These are phyloP conservation scores for Entamoeba invadens DNA, from an alignment of 208 protist genomes.

Conservation along the genomic window DNA sequence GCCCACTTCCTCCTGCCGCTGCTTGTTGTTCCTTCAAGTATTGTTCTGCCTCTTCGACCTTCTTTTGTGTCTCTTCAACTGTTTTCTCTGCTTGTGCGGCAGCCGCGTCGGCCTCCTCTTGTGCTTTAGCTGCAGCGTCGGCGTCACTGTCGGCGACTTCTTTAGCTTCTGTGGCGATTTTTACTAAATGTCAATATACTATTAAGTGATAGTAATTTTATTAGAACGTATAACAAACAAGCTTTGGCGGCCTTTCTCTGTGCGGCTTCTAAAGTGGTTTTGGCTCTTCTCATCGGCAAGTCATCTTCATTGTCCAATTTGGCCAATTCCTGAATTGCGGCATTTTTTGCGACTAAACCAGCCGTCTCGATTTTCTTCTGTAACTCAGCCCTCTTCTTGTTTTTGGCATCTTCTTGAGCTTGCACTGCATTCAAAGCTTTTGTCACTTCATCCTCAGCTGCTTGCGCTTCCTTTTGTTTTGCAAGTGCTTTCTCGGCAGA, in stretches of 20 bases:
- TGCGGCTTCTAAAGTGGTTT: conserved; percentile 25
- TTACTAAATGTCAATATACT: too few relatives aligned
- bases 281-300: conserved; percentile 23
- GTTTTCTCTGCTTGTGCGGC: conserved; percentile 8
- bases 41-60: not conserved
- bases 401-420: conserved; percentile 20
- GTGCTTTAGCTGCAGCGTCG: not conserved
- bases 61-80: not conserved
- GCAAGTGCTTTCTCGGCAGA: not conserved
- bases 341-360: conserved; percentile 24
- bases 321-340: conserved; percentile 23
- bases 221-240: too few relatives aligned
- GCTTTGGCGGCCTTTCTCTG: conserved; percentile 31
- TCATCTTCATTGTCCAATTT: conserved; percentile 24
- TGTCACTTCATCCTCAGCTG: not conserved
- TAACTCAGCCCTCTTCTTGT: conserved; percentile 19
- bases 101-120: conserved; percentile 5
- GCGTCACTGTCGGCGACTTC: conserved; percentile 4
- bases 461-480: not conserved
- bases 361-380: conserved; percentile 15
- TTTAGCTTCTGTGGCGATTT: not conserved
- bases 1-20: not conserved
- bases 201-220: too few relatives aligned
- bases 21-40: not conserved
- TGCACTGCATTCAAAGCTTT: not conserved